A percentile compares a stretch with the other conserved stretches of the same genome.
Evolutionary conservation across 2,329 filamentous ascomycete genomes (phyloP).

Genomic region (Sclerotinia borealis): DNA sequence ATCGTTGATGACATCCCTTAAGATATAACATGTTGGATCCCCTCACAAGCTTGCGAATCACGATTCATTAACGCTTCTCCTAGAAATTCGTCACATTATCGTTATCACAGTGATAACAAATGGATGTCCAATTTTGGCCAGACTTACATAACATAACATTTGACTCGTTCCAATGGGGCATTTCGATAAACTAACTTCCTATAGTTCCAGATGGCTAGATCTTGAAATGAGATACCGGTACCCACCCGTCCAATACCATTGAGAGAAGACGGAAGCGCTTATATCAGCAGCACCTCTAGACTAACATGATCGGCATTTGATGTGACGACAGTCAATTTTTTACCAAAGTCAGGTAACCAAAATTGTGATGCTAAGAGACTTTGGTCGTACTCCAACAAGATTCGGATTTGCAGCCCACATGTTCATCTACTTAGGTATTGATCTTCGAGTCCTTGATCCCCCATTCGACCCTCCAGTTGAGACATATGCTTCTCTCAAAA

Average conservation of each 20-base stretch:
- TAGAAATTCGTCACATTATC: neutral
- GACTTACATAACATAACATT: neutral
- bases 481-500: neutral
- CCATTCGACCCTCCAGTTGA: neutral
- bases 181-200: neutral
- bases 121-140: neutral
- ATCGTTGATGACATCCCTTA: neutral
- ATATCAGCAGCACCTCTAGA: neutral
- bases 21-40: conserved; percentile 1
- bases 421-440: neutral
- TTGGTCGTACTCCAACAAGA: neutral
- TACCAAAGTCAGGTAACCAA: neutral
- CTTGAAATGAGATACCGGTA: neutral
- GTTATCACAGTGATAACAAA: neutral
- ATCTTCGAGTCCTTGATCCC: neutral
- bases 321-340: neutral
- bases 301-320: neutral
- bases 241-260: neutral
- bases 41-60: no score
- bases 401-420: neutral
- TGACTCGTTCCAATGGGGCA: neutral
- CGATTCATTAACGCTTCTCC: neutral
- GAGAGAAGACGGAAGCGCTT: neutral
- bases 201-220: neutral
- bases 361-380: neutral